Conservation (phyloP, 2,329 filamentous ascomycete genomes). For the Chrysosporium keratinophilum region DNA sequence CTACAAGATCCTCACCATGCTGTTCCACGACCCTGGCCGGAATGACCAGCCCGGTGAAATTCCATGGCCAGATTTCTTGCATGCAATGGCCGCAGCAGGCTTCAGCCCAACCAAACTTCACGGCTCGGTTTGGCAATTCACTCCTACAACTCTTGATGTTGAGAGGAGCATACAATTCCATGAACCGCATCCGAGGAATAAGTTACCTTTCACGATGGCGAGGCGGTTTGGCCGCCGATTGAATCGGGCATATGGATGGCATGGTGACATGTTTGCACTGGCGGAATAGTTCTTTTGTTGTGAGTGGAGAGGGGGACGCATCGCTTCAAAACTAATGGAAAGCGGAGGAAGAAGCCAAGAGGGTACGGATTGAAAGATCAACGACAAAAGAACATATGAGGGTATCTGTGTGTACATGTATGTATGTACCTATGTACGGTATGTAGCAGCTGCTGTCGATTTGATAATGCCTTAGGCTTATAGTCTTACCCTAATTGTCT, state of each 20-base stretch:
- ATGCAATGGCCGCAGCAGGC: slow-evolving; percentile 41
- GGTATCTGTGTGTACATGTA: too few relatives aligned
- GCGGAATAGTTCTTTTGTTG: not conserved
- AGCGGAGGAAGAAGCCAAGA: too few relatives aligned
- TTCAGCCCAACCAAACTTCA: slow-evolving; percentile 48
- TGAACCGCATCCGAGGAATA: slow-evolving; percentile 46
- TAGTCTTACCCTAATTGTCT: too few relatives aligned
- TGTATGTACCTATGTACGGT: too few relatives aligned
- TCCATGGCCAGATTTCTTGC: slow-evolving; percentile 43
- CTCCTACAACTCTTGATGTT: slow-evolving; percentile 32
- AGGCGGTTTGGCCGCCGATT: slow-evolving; percentile 42
- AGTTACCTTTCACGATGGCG: slow-evolving; percentile 41
- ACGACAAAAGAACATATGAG: too few relatives aligned
- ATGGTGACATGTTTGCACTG: slow-evolving; percentile 8
- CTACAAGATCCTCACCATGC: slow-evolving; percentile 32
- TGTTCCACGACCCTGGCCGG: slow-evolving; percentile 31
- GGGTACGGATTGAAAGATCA: too few relatives aligned
- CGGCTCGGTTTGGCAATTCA: slow-evolving; percentile 51
- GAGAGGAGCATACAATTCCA: slow-evolving; percentile 47
- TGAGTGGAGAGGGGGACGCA: too few relatives aligned
- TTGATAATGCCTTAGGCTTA: too few relatives aligned
- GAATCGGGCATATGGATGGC: slow-evolving; percentile 31
- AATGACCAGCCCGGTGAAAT: slow-evolving; percentile 38
- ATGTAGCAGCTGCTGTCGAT: too few relatives aligned
- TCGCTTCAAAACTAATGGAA: too few relatives aligned